phyloP scores from a whole-genome alignment of 805 yeast species.

The Brettanomyces custersianus region DNA sequence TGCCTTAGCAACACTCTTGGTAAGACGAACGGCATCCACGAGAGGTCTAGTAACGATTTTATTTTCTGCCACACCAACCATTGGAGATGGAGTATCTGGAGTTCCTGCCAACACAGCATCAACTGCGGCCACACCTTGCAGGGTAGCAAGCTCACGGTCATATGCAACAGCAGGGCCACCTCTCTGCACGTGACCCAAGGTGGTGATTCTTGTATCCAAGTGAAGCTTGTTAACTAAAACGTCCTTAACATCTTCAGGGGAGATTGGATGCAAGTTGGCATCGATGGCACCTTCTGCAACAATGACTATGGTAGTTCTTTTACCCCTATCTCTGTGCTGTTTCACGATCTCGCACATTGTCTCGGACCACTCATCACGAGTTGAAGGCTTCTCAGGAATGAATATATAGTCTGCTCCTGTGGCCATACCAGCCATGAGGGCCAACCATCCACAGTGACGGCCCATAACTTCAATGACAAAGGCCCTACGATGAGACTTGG shows the following conservation, averaged over 20 bases:
- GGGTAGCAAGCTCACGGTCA: conserved; percentile 83
- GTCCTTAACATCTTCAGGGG: conserved; percentile 72
- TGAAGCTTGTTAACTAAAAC: conserved; percentile 63
- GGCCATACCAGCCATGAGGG: conserved; percentile 93
- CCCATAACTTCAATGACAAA: conserved; percentile 99
- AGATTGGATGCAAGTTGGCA: conserved; percentile 67
- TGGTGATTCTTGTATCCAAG: conserved; percentile 89
- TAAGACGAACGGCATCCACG: conserved; percentile 81
- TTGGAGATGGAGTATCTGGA: conserved; percentile 88
- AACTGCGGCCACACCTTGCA: conserved; percentile 97
- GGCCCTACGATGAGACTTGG: conserved; percentile 93
- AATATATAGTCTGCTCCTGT: conserved; percentile 93
- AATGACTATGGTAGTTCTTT: conserved; percentile 90
- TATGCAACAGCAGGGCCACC: conserved; percentile 98
- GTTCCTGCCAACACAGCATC: conserved; percentile 83
- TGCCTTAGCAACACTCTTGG: conserved; percentile 86
- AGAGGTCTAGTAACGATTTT: conserved; percentile 77
- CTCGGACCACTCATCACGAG: conserved; percentile 64
- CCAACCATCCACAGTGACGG: conserved; percentile 98
- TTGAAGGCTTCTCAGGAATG: conserved; percentile 90
- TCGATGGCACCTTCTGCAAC: conserved; percentile 98
- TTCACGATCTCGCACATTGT: conserved; percentile 67
- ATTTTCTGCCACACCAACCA: conserved; percentile 86
- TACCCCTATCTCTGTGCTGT: conserved; percentile 79
- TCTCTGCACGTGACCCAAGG: conserved; percentile 95